Evolutionary conservation across 2,329 filamentous ascomycete species (phyloP), one percentile per base, ranked within the genome.

Genomic region (Metarhizium rileyi): DNA sequence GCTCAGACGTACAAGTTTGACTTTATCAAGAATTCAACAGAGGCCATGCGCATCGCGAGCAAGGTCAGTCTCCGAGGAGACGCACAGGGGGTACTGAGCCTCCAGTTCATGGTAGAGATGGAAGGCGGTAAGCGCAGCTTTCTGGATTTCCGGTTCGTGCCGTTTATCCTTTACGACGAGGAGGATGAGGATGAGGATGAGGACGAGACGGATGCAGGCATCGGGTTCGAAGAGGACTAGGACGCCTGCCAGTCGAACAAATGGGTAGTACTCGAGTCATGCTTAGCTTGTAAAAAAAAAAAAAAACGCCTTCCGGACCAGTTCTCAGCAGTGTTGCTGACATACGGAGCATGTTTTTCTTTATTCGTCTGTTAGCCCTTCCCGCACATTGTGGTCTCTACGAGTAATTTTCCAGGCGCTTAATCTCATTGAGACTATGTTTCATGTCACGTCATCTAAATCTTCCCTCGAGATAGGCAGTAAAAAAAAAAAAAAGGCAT

Each of bases 31-130:
- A 86, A 86, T 56, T 90, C 91, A 0, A 82, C 82, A 43, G 84
- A 91, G 55, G 91, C 93, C n/a, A 97, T 98, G 91, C 83, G 84
- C 43, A 80, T 90, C 35, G 89, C 90, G 4, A 90, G 80, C 60
- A 98, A 97, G 68, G 90, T 97, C 51, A 95, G 90, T 63, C 77
- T 98, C 53, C 77, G 93, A 16, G 85, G 89, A 0, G 93, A 98
- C 66, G 76, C 79, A 2, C 88, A 95, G 63, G 91, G 93, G 0
- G 91, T 98, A 27, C 67, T 98, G 55, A 96, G 88, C 66, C 70
- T 97, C 64, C 93, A 98, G 63, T 96, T 97, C 61, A 93, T 98
- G 86, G 84, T 98, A 16, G 89, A 96, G 63, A 75, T 90, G 40
- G 88, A 93, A 53, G 78, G 78, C 6, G 77, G 78, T 5, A 74